Base-by-base conservation (phyloP, 306 rosid species). In the Notholithocarpus densiflorus region DNA sequence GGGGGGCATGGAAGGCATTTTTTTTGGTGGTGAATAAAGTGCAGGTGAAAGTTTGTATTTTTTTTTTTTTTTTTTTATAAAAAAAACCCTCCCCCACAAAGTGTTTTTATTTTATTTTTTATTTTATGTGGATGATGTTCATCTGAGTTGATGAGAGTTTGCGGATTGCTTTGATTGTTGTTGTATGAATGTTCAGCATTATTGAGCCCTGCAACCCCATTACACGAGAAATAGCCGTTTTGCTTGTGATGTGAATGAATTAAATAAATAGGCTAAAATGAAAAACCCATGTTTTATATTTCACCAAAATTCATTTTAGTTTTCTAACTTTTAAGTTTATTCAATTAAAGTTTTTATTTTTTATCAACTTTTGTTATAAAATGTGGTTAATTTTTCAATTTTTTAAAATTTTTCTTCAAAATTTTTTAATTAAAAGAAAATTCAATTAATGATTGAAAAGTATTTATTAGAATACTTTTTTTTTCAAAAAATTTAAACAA, bases 21-120 rank as follows among this genome's bases (percentile, higher is more conserved):
- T 87, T 91, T 89, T 86, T 40, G 45, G 96, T 81, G 97, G 86
- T 89, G 87, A 93, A 93, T 91, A 89, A 91, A 86, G 80, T 82
- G 94, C 98, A 87, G 90, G 94, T 91, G 86, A 85, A 87, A 86
- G 85, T 75, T 87, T 89, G 87, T 85, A 85, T 34, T 6, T 55
- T 9, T 2, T 57, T 45, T 6, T 55, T 9, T 3, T 57, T 31
- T n/a, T 20, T 43, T 5, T 77, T 13, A 20, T 34, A 26, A 45
- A 45, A 45, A 34, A 1, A 11, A 19, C 40, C 40, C 9, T 31
- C 68, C 19, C 70, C 45, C 45, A 2, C 20, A 24, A 12, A 2
- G 10, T 5, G 8, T 10, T 57, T 8, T 62, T 74, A 27, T 11
- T 76, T 56, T 27, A 0, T 62, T 31, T 54, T 68, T 37, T n/a